Evolutionary conservation across 345 rosid genomes (phyloP), one percentile per base, ranked within the genome.

Genomic region (Melaleuca quinquenervia): DNA sequence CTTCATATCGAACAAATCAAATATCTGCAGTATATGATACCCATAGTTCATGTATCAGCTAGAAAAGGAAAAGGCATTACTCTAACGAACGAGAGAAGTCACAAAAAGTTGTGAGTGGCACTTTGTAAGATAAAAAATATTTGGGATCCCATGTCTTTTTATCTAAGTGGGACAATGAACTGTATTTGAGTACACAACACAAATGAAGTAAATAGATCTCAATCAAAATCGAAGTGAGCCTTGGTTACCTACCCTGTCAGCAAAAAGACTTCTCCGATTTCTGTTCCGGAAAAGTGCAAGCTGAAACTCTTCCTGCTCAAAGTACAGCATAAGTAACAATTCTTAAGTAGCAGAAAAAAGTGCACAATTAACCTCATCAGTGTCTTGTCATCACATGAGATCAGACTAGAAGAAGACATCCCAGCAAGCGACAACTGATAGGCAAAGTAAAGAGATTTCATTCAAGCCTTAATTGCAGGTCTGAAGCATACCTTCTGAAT

Each of bases 241-340:
- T 36, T 8, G 18, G 2, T 18, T 32, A 70, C 84, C 20, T 48
- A 97, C 99, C 95, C 98, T 94, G 89, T 97, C 98, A 0, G 98
- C 96, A 50, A 96, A 97, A 62, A 97, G 98, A 84, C 92, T 97
- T 89, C 82, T 93, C 86, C 83, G 88, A 84, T 94, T 92, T 87
- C 86, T 91, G 91, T 93, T 96, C 91, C 90, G 92, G 91, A 97
- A 96, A 41, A 97, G 95, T 49, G 99, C 99, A 48, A 97, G 91
- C 89, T 95, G 98, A 86, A 97, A 92, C 83, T 97, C 99, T 90
- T 96, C 98, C 99, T 97, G 91, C 54, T 83, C 60, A 85, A 8
- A 86, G 84, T 50, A 87, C 52, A 41, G 85, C n/a, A 11, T 20
- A 22, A 84, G 53, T 22, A 84, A 45, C 78, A 18, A 9, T 18